Evolutionary conservation across 768 basidiomycete species (phyloP).

Genomic region (Tremella fuciformis): DNA sequence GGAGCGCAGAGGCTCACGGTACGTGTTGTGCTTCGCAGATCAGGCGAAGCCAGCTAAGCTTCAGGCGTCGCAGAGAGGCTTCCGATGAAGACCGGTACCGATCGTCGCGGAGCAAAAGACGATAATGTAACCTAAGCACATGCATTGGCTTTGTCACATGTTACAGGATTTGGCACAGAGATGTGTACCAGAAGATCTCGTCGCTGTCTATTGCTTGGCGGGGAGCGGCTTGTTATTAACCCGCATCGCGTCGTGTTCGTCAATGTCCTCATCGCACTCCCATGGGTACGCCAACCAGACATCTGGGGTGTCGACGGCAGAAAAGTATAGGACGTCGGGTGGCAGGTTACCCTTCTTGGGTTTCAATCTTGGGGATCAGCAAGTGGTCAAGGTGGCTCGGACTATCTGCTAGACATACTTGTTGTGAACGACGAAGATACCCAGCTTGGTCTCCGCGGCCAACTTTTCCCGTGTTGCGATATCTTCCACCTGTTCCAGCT

Average conservation of each 20-base stretch:
- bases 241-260: slow-evolving; percentile 38
- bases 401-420: slow-evolving; percentile 44
- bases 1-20: slow-evolving; percentile 8
- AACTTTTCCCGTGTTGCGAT: slow-evolving; percentile 72
- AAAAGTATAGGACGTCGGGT: slow-evolving; percentile 66
- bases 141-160: slow-evolving; percentile 4
- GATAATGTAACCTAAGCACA: slow-evolving; percentile 1
- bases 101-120: slow-evolving; percentile 1
- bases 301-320: slow-evolving; percentile 64
- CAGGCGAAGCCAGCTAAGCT: no score
- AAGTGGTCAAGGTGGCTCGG: neutral
- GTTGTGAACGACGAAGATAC: slow-evolving; percentile 70
- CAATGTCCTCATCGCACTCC: slow-evolving; percentile 46
- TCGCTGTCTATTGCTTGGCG: slow-evolving; percentile 3
- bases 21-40: no score
- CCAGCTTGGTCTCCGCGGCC: slow-evolving; percentile 75
- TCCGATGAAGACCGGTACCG: neutral
- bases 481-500: slow-evolving; percentile 62
- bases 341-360: slow-evolving; percentile 75
- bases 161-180: neutral
- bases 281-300: slow-evolving; percentile 55
- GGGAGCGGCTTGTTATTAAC: slow-evolving; percentile 22
- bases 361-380: slow-evolving; percentile 65
- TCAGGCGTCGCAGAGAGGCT: neutral
- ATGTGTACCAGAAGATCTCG: neutral